Base-by-base conservation (phyloP, 1,284 basidiomycete genomes). In the Boletus sp. region DNA sequence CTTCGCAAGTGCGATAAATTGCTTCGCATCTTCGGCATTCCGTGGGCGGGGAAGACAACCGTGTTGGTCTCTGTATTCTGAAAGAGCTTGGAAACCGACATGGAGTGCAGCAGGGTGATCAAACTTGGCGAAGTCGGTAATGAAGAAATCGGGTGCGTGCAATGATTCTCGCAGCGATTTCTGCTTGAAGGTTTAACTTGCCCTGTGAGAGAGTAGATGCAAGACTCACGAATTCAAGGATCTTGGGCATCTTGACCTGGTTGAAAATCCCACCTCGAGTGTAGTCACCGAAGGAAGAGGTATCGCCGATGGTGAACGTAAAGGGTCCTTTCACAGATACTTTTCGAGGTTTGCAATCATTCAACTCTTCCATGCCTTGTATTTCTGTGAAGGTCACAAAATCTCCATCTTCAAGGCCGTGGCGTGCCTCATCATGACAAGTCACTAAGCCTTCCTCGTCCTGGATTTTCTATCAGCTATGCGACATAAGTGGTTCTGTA, bases 191-290 rank as follows among this genome's bases (percentile, higher is more conserved):
- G 41, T 65, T 56, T 51, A 42, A 47, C 49, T 49, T n/a, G 51
- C 43, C 20, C 37, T 43, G 16, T 0, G 35, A 48, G 20, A 50
- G n/a, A 43, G 42, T 18, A 42, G 13, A 31, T 31, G 8, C 41
- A 31, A 50, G 27, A 80, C 91, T 69, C 66, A 96, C 94, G 68
- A 97, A 98, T 73, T 93, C 85, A 56, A 99, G 80, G 60, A 94
- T 84, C 79, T 97, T 98, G 24, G 97, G 97, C 94, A 97, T 96
- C 80, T 99, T 99, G 69, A 99, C 94, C 76, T 99, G 97, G 18
- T 93, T 96, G 74, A 99, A 99, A 65, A 96, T 91, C 51, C 97
- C 97, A 35, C 96, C 97, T 35, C 85, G 77, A 69, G 89, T 86
- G 79, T 99, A 99, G 49, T 86, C 82, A 53, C 89, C 82, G 20